Conservation (phyloP, 352 stramenopile species). For the Phytophthora parvispora region DNA sequence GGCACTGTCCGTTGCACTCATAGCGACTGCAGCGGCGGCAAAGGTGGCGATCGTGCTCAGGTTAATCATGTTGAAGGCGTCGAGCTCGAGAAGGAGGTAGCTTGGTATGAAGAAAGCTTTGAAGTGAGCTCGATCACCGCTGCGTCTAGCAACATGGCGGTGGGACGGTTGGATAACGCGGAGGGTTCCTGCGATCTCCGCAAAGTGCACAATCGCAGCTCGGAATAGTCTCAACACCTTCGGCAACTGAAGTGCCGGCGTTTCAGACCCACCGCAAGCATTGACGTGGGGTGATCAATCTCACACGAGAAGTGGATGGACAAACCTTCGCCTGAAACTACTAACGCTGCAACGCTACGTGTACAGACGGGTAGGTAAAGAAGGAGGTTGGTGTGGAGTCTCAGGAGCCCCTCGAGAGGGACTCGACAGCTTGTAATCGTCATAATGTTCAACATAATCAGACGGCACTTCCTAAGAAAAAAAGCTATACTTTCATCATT, state of each 20-base stretch:
- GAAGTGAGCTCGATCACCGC: slow-evolving; percentile 13
- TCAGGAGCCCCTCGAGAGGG: slow-evolving; percentile 46
- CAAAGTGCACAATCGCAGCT: slow-evolving; percentile 13
- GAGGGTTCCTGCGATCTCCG: slow-evolving; percentile 9
- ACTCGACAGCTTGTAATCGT: slow-evolving; percentile 61
- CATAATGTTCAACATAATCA: slow-evolving; percentile 84
- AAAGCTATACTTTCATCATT: slow-evolving; percentile 78
- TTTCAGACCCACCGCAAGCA: background rate
- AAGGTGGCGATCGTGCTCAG: slow-evolving; percentile 1
- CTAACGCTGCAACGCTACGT: background rate
- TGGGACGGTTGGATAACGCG: background rate
- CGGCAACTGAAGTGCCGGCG: background rate
- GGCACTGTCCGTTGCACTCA: slow-evolving; percentile 1
- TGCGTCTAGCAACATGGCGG: background rate
- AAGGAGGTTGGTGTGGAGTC: slow-evolving; percentile 47
- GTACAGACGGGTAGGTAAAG: background rate
- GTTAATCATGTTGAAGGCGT: slow-evolving; percentile 16
- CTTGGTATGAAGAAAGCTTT: slow-evolving; percentile 13
- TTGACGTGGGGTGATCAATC: background rate
- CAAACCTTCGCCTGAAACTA: too few relatives aligned
- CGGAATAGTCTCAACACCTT: slow-evolving; percentile 6
- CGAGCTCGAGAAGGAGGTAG: background rate
- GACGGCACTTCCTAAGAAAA: slow-evolving; percentile 79
- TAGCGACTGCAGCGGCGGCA: slow-evolving; percentile 1
- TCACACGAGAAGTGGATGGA: background rate